phyloP scores from a whole-genome alignment of 2,329 filamentous ascomycete species.

The Aspergillus viridinutans region DNA sequence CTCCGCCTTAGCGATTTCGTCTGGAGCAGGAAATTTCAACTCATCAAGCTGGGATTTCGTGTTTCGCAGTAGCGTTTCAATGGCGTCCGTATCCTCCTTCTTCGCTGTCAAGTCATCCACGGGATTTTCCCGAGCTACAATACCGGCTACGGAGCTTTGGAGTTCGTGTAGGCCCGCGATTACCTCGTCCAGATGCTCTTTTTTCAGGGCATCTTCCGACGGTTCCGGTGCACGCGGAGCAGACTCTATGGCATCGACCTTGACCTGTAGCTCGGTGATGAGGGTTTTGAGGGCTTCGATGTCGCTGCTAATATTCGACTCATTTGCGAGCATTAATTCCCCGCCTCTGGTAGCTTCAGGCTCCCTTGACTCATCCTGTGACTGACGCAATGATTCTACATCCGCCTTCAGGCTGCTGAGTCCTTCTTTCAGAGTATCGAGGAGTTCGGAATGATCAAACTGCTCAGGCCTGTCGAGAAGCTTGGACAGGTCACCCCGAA shows the following conservation, averaged over 20 bases:
- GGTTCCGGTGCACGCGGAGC: slow-evolving; percentile 38
- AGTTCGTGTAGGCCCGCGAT: slow-evolving; percentile 48
- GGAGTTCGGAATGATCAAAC: slow-evolving; percentile 81
- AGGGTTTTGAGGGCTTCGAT: slow-evolving; percentile 82
- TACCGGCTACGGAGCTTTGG: slow-evolving; percentile 55
- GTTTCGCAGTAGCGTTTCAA: slow-evolving; percentile 85
- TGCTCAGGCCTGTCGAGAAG: slow-evolving; percentile 75
- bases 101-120: slow-evolving; percentile 54
- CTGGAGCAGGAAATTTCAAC: slow-evolving; percentile 59
- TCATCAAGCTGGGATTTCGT: slow-evolving; percentile 87
- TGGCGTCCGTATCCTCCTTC: slow-evolving; percentile 82
- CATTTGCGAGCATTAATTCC: slow-evolving; percentile 55
- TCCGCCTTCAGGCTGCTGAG: slow-evolving; percentile 71
- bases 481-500: slow-evolving; percentile 70
- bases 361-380: slow-evolving; percentile 46
- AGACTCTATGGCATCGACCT: slow-evolving; percentile 71
- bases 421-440: slow-evolving; percentile 81
- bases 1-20: slow-evolving; percentile 62
- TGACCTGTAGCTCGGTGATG: slow-evolving; percentile 75
- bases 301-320: slow-evolving; percentile 58
- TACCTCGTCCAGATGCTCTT: slow-evolving; percentile 45
- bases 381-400: slow-evolving; percentile 70
- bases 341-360: slow-evolving; percentile 49
- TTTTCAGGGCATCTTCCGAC: slow-evolving; percentile 42
- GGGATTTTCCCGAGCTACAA: slow-evolving; percentile 42